Evolutionary conservation across 1,284 basidiomycete genomes (phyloP), one percentile per base, ranked within the genome.

Genomic region (Trametes hirsuta): DNA sequence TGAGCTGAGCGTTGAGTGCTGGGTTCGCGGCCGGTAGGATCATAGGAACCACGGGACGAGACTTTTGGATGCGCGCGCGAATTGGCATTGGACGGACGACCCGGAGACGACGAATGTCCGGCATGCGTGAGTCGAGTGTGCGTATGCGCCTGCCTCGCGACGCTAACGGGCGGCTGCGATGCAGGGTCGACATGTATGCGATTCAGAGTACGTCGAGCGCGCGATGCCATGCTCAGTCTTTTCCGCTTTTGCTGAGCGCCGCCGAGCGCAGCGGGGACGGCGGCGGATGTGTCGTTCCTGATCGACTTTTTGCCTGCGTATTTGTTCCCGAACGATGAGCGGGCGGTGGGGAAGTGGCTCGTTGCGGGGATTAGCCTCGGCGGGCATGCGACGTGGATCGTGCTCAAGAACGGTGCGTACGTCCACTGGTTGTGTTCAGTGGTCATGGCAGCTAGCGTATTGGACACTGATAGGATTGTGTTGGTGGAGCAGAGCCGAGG

Each of bases 261-360:
- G 18, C 18, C 18, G 18, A 18, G 46, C 22, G 50, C 62, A 88
- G 87, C 79, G 59, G 93, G 93, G 6, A 90, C 90, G 0, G 85
- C 87, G 6, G 77, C 81, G 50, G 95, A 97, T 69, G 82, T 93
- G 9, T 87, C 87, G 0, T 88, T 91, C 74, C 71, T 97, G 61
- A 89, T 95, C 64, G 91, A 95, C 72, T 90, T 93, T 69, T 78
- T 97, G 2, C 85, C 89, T 0, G 72, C 87, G 1, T 92, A 90
- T 71, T 74, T 97, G 21, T 96, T 90, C 71, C 93, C 93, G 0
- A 68, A 77, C 25, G 86, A 79, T n/a, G 88, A 95, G 65, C 79
- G 85, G 9, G 72, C 69, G 4, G 82, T 97, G 36, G 79, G 76
- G 4, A 80, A 86, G 59, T 96, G 88, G 86, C 85, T 86, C 6